These are phyloP conservation scores for Comarum palustre DNA, from an alignment of 306 rosid genomes.

Conservation along the genomic window DNA sequence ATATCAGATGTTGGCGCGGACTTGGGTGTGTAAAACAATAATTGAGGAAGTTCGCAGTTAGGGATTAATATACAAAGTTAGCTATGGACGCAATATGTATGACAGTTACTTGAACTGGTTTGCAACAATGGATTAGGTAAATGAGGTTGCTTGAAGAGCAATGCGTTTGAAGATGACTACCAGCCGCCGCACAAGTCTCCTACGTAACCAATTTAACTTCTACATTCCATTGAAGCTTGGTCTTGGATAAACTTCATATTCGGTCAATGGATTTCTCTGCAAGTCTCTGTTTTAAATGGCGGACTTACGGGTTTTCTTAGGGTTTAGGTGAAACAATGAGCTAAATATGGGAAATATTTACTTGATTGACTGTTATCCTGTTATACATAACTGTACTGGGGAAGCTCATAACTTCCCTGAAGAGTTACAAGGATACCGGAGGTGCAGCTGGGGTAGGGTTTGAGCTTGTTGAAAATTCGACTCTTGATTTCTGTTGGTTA, in stretches of 20 bases:
- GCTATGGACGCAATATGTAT: too few relatives aligned
- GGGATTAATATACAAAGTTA: neutral
- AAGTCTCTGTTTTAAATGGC: neutral
- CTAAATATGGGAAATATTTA: neutral
- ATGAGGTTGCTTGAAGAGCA: neutral
- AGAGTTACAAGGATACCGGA: constrained; percentile 2
- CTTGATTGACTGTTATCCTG: neutral
- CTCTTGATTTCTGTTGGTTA: constrained; percentile 42
- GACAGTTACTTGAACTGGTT: neutral
- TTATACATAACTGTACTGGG: neutral
- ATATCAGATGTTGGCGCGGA: constrained; percentile 16
- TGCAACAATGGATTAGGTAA: neutral
- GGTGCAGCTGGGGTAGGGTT: constrained; percentile 36
- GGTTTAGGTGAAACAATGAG: neutral
- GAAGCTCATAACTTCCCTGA: neutral
- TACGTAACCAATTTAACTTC: neutral
- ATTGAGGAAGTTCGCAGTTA: constrained; percentile 2
- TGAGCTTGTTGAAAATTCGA: constrained; percentile 31
- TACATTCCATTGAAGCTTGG: neutral
- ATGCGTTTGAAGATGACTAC: neutral
- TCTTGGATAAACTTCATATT: neutral
- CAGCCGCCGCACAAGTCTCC: constrained; percentile 12
- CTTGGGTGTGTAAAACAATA: neutral
- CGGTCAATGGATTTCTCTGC: constrained; percentile 8
- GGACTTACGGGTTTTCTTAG: neutral